phyloP scores from a whole-genome alignment of 1,284 basidiomycete species.

The Trichosporon faecale region DNA sequence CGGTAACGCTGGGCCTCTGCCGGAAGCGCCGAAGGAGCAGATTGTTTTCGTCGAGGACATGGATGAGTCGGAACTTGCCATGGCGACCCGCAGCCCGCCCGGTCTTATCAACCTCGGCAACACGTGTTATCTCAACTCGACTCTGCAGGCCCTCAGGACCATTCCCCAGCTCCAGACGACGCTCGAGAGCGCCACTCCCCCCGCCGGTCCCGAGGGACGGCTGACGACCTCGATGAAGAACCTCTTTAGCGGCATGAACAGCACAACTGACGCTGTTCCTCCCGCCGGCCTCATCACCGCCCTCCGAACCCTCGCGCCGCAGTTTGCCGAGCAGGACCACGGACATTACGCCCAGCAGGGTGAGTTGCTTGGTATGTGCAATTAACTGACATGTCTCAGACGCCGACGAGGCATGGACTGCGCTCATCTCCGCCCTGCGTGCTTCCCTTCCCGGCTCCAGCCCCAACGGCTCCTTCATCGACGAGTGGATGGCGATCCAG shows the following conservation, averaged over 20 bases:
- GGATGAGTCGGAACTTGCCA: constrained; percentile 74
- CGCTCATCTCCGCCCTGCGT: constrained; percentile 75
- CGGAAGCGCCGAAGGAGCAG: constrained; percentile 74
- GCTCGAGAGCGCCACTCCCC: constrained; percentile 46
- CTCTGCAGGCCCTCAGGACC: constrained; percentile 82
- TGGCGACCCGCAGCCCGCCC: constrained; percentile 61
- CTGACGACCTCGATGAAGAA: constrained; percentile 63
- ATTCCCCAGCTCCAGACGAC: constrained; percentile 82
- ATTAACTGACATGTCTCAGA: constrained; percentile 57
- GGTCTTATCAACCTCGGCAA: constrained; percentile 46
- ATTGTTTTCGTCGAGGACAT: constrained; percentile 78
- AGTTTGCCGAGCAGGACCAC: constrained; percentile 77
- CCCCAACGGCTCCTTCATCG: constrained; percentile 61
- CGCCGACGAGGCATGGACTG: constrained; percentile 91
- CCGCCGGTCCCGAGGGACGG: constrained; percentile 47
- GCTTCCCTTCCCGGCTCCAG: constrained; percentile 58
- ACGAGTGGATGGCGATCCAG: constrained; percentile 79
- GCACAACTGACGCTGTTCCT: constrained; percentile 72
- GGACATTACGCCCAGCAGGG: constrained; percentile 83
- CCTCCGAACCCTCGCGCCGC: constrained; percentile 77
- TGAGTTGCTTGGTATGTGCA: constrained; percentile 34
- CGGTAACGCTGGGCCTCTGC: constrained; percentile 86
- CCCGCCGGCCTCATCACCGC: constrained; percentile 70
- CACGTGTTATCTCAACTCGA: constrained; percentile 82
- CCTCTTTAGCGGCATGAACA: constrained; percentile 68